These are phyloP conservation scores for Shiraia bambusicola DNA, from an alignment of 2,329 filamentous ascomycete genomes.

Conservation along the genomic window DNA sequence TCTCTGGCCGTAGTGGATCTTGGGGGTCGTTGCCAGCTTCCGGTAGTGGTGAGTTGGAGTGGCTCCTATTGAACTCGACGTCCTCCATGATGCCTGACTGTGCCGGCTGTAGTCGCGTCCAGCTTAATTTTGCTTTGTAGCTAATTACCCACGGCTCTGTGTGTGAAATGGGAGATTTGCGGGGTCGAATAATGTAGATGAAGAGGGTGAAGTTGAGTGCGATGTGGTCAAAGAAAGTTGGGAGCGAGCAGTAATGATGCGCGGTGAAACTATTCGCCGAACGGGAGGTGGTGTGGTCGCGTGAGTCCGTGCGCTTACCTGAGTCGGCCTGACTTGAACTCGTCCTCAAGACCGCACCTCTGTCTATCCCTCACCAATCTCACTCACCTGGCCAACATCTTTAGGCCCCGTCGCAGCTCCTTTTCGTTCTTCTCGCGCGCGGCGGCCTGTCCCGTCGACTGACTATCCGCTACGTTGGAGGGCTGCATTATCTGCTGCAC, in stretches of 20 bases:
- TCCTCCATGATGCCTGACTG: constrained; percentile 42
- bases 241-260: constrained; percentile 27
- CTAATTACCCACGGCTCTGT: too few species aligned
- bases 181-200: background rate
- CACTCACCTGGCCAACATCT: constrained; percentile 8
- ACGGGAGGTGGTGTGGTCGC: constrained; percentile 5
- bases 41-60: constrained; percentile 46
- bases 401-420: constrained; percentile 3
- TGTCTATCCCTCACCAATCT: constrained; percentile 1
- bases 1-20: constrained; percentile 49
- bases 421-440: background rate
- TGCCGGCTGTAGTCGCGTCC: background rate
- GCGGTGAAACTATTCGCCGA: constrained; percentile 19
- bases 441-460: background rate
- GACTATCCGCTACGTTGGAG: background rate
- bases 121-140: background rate
- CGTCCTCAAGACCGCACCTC: constrained; percentile 2
- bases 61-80: constrained; percentile 43
- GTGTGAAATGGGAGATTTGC: background rate
- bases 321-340: constrained; percentile 3
- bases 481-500: background rate
- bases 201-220: constrained; percentile 6
- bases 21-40: constrained; percentile 51
- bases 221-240: constrained; percentile 14
- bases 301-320: constrained; percentile 6